Percentiles rank a stretch among this genome's conserved stretches.
These are phyloP conservation scores for Aspergillus steynii DNA, from an alignment of 495 filamentous ascomycete genomes.

Conservation along the genomic window DNA sequence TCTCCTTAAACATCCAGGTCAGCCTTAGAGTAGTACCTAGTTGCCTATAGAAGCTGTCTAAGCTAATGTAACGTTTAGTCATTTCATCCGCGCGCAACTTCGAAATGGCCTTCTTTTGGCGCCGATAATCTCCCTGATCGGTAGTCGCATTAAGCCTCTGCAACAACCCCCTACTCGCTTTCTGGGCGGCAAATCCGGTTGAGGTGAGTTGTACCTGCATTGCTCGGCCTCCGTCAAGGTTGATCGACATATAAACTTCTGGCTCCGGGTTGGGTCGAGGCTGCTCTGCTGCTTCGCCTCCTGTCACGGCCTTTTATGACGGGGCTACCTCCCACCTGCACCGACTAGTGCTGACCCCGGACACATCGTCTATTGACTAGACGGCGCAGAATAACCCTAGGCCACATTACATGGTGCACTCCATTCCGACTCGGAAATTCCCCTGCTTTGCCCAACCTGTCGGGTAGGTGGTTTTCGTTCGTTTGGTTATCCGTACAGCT, in stretches of 20 bases:
- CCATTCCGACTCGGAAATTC: neutral
- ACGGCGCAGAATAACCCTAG: neutral
- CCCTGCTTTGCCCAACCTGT: neutral
- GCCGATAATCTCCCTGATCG: neutral
- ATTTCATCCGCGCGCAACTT: neutral
- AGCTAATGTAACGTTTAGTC: neutral
- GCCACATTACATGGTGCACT: neutral
- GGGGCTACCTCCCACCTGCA: neutral
- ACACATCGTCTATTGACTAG: neutral
- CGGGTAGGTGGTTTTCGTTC: neutral
- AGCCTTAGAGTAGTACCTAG: neutral
- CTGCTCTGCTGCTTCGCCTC: neutral
- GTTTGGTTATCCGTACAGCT: neutral
- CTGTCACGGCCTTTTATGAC: neutral
- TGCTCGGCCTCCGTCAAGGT: neutral
- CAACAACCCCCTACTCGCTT: neutral
- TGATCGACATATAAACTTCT: neutral
- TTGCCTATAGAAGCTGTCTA: neutral
- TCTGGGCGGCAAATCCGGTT: neutral
- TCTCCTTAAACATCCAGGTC: no score
- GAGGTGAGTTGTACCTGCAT: neutral
- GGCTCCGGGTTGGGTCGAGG: neutral
- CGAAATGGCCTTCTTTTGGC: neutral
- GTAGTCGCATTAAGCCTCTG: neutral
- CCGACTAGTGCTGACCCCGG: neutral